Base-by-base conservation (phyloP, 1,284 basidiomycete genomes). In the Baeospora myosura region DNA sequence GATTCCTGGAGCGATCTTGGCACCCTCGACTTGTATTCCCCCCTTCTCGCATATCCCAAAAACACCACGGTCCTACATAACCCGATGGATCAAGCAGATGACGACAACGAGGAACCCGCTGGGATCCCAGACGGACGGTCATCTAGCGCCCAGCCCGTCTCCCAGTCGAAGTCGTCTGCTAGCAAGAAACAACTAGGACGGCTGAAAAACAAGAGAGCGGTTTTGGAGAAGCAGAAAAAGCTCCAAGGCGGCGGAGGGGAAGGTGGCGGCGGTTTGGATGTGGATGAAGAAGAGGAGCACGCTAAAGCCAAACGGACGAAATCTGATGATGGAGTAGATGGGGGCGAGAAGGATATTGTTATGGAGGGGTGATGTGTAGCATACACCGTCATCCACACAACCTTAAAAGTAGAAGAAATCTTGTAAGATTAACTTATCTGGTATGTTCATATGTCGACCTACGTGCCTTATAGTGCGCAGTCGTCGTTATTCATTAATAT, bases 1-100 rank as follows among this genome's bases (percentile, higher is more conserved):
- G 54, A 17, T 55, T 40, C 3, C 38, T 25, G n/a, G 24, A 41
- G 18, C 8, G 38, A 34, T 18, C 8, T 42, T 22, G 10, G 14
- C 38, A 23, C 60, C 2, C 63, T 87, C 2, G 76, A 82, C 40
- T 60, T 86, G 2, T 88, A 88, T 52, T 62, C 66, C 3, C 65
- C 72, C 31, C 65, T 88, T 14, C 59, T 63, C 0, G 64, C 72
- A 11, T 62, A 88, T 50, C 85, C 85, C 1, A 88, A 88, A 55
- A 69, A 72, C 47, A 58, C 63, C 17, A 71, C 75, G 22, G 64
- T 52, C 2, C 66, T 68, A 33, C 65, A 68, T 45, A 67, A 70
- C 41, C 62, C 60, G n/a, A 64, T 64, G 52, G 59, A 60, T 21
- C 61, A 51, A 8, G 55, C 46, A n/a, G 48, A 48, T 23, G 41